Percentiles rank a stretch among this genome's conserved stretches.
phyloP scores from a whole-genome alignment of 768 basidiomycete genomes.

The Amanita fuliginea region DNA sequence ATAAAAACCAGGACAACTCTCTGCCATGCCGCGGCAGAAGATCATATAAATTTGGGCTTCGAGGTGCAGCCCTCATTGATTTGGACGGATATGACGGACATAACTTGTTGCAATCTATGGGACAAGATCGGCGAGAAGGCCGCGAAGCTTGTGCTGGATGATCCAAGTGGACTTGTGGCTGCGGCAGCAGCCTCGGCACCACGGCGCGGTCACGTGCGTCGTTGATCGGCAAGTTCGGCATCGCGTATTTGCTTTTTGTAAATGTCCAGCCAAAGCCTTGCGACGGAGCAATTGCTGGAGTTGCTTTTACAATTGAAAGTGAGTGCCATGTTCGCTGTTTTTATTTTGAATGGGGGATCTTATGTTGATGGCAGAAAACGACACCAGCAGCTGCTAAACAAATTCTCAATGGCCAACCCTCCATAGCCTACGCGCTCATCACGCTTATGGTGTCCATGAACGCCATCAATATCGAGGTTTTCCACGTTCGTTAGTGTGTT shows the following conservation, averaged over 20 bases:
- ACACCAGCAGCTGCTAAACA: conserved; percentile 56
- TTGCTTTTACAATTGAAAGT: conserved; percentile 70
- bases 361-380: conserved; percentile 42
- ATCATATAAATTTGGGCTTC: not conserved
- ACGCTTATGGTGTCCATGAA: conserved; percentile 71
- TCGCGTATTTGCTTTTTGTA: too few relatives aligned
- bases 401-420: conserved; percentile 63
- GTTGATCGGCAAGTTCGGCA: conserved; percentile 1
- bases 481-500: conserved; percentile 39
- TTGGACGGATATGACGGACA: not conserved
- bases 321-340: conserved; percentile 1
- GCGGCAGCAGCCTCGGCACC: not conserved
- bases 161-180: not conserved
- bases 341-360: not conserved
- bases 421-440: conserved; percentile 69
- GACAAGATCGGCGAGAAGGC: not conserved
- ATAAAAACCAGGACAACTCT: too few relatives aligned
- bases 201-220: not conserved
- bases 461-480: conserved; percentile 62
- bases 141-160: not conserved
- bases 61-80: not conserved
- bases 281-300: conserved; percentile 61
- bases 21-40: too few relatives aligned
- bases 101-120: not conserved
- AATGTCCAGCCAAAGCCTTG: conserved; percentile 43